Evolutionary conservation across 176 grass and related monocot genomes (phyloP), one percentile per base, ranked within the genome.

Genomic region (Phragmites australis): DNA sequence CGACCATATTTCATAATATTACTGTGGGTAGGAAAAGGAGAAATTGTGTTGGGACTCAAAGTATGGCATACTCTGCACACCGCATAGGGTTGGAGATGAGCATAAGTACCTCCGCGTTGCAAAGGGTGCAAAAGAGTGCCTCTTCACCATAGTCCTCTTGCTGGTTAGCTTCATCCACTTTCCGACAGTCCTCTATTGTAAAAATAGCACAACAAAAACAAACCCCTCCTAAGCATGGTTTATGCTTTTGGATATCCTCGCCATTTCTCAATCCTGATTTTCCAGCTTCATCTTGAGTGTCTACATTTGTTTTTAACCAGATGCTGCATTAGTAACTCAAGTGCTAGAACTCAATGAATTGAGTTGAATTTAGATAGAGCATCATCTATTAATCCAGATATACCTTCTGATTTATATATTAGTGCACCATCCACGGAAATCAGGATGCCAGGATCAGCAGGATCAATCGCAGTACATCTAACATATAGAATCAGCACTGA

Each of bases 391-490:
- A 87, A 75, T 70, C 21, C 81, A 72, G 22, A 40, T 23, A 82
- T 87, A 83, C 84, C 87, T 86, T 90, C 86, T 27, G 86, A 86
- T 32, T 91, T 88, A 50, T 95, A 86, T 49, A 91, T 86, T 75
- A 93, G 42, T 61, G 86, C 54, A 58, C 89, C 86, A 60, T 93
- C 83, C 53, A 90, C 81, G 21, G 86, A 86, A 70, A 88, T 78
- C 79, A 99, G 82, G 45, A 99, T 99, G 78, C 96, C 96, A 48
- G 82, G 81, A 85, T 99, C 96, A 79, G 96, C 96, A 65, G 96
- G 96, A 85, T 99, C 93, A 89, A 99, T 99, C 53, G 90, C 87
- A 53, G 96, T 95, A 81, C 96, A 99, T 67, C 96, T 91, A 65
- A 88, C 84, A 19, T 99, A 99, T 43, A 99, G 90, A 75, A 93